A percentile compares a stretch with the other conserved stretches of the same genome.
phyloP scores from a whole-genome alignment of 495 filamentous ascomycete genomes.

The Lophiotrema nucula region DNA sequence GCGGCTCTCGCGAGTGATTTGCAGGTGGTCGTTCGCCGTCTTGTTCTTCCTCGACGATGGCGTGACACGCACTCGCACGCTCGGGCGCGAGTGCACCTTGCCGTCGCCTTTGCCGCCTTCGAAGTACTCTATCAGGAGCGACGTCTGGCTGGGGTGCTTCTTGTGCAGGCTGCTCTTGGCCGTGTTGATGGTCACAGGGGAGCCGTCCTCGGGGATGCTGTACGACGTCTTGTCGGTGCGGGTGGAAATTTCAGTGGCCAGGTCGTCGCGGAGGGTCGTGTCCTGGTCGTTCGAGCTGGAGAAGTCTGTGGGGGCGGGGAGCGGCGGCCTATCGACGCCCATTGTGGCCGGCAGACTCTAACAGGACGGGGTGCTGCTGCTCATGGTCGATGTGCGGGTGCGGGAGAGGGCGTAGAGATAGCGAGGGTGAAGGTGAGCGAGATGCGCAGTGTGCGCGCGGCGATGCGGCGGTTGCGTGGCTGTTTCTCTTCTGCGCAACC shows the following conservation, averaged over 20 bases:
- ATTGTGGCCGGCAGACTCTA: slow-evolving; percentile 32
- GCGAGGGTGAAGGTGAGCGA: not conserved
- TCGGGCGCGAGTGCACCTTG: slow-evolving; percentile 67
- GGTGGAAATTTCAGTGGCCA: slow-evolving; percentile 75
- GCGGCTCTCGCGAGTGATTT: slow-evolving; percentile 75
- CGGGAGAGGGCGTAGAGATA: not conserved
- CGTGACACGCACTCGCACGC: slow-evolving; percentile 91
- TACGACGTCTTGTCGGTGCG: slow-evolving; percentile 79
- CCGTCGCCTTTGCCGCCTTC: slow-evolving; percentile 70
- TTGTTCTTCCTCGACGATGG: slow-evolving; percentile 65
- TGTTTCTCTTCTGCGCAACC: slow-evolving; percentile 26
- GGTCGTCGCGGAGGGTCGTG: slow-evolving; percentile 51
- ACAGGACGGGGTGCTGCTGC: not conserved
- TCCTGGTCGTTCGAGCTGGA: slow-evolving; percentile 37
- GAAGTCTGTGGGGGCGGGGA: slow-evolving; percentile 40
- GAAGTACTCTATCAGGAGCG: slow-evolving; percentile 96
- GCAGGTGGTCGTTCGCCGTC: slow-evolving; percentile 67
- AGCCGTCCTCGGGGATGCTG: slow-evolving; percentile 93
- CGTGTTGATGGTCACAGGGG: slow-evolving; percentile 83
- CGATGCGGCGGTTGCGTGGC: slow-evolving; percentile 16
- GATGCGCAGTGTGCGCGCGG: not conserved
- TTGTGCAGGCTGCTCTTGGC: slow-evolving; percentile 45
- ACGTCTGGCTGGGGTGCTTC: slow-evolving; percentile 71
- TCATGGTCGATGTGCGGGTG: not conserved
- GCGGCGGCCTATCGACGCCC: slow-evolving; percentile 42